Evolutionary conservation across 768 basidiomycete species (phyloP), one percentile per base, ranked within the genome.

Genomic region (Termitomyces sp.): DNA sequence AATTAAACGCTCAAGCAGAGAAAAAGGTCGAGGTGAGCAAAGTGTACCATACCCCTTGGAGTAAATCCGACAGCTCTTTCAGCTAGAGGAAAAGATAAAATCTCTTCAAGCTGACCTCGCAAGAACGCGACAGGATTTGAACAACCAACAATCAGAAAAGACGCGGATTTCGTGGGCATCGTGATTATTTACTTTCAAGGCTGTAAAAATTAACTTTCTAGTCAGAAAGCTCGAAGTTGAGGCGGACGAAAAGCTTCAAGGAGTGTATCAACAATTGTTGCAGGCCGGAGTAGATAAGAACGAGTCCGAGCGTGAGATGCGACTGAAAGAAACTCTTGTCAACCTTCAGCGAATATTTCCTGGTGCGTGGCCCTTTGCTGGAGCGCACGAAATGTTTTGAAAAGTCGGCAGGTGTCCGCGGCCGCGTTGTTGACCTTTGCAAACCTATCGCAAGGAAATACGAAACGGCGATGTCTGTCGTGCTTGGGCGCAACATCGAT

Each of bases 371-470:
- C 5, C 18, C 47, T 36, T 51, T 2, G 37, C 51, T 18, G 12
- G 7, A 24, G 5, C 12, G 24, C 10, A 9, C 0, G 8, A 51
- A 29, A 16, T 49, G 26, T 50, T 37, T 1, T n/a, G 20, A 36
- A 6, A 52, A 33, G 20, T 29, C 16, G 44, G 24, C 53, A 92
- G 93, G 94, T 64, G 95, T 98, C 4, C 85, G 92, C 16, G 97
- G 97, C 1, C 85, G 97, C 18, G 85, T 98, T 3, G 81, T 94
- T 28, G 97, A 98, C 69, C 78, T 98, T 7, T 98, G 96, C 76
- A 94, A 96, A 68, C 96, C 97, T 5, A 92, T 90, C 2, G 86
- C 88, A 54, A 81, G 89, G 55, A 96, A 96, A 71, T 98, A 96
- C 67, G 91, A 97, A 68, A 83, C 84, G 0, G 93, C 97, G 0